These are phyloP conservation scores for Microbotryum intermedium DNA, from an alignment of 1,284 basidiomycete genomes.

Conservation along the genomic window DNA sequence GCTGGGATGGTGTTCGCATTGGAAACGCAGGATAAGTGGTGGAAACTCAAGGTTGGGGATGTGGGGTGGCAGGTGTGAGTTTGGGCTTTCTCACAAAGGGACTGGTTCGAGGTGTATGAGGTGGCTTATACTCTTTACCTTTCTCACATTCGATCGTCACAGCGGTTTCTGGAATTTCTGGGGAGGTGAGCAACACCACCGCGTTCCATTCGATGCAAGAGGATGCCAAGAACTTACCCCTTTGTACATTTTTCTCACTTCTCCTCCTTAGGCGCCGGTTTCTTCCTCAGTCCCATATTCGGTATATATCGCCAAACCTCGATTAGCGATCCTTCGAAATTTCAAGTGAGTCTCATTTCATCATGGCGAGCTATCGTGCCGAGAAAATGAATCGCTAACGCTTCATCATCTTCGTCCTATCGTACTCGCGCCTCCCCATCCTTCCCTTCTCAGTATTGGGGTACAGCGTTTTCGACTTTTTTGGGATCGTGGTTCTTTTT, in stretches of 20 bases:
- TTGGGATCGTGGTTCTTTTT: conserved; percentile 24
- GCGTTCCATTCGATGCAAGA: no score
- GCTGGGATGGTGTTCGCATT: conserved; percentile 9
- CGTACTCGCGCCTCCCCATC: no score
- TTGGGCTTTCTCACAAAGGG: background rate
- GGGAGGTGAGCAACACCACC: conserved; percentile 19
- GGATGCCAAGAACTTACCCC: no score
- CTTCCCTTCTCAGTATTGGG: conserved; percentile 4
- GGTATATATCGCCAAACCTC: conserved; percentile 9
- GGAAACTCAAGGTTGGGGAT: background rate
- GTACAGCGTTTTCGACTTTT: conserved; percentile 20
- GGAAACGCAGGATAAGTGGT: conserved; percentile 23
- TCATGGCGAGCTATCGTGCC: no score
- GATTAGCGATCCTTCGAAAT: background rate
- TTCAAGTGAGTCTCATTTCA: background rate
- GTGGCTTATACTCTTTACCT: background rate
- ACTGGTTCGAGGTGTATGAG: no score
- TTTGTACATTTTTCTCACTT: background rate
- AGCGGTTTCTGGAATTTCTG: conserved; percentile 23
- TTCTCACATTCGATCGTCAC: background rate
- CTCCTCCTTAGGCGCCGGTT: background rate
- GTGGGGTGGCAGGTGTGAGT: conserved; percentile 19
- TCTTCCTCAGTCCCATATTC: background rate
- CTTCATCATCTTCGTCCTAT: background rate
- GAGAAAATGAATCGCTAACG: background rate